Evolutionary conservation across 23 red algal genomes (phyloP), one percentile per base, ranked within the genome.

Genomic region (Cyanidioschyzon merolae): DNA sequence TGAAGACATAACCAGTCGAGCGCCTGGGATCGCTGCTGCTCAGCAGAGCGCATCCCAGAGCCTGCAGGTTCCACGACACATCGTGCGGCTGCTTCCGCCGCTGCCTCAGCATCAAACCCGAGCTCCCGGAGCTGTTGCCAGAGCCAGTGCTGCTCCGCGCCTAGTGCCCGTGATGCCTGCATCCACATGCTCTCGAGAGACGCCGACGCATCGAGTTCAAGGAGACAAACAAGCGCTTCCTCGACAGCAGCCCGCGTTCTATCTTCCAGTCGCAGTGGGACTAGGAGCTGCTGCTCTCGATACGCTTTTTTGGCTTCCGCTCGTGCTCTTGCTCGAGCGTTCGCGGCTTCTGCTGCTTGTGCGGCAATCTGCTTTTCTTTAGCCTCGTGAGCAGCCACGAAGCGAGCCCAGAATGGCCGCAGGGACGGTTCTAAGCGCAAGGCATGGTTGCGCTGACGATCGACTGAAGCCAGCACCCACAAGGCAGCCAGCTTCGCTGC

Each of bases 1-100:
- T 85, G 88, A 24, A 95, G 67, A 63, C 85, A 95, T 34, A 95
- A 77, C 45, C 87, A 86, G 58, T 95, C 86, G 37, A 95, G 30
- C 12, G 86, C 90, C 68, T 76, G 75, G 24, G n/a, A n/a, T n/a
- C n/a, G n/a, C n/a, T n/a, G n/a, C n/a, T n/a, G n/a, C n/a, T n/a
- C n/a, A n/a, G n/a, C n/a, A n/a, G n/a, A n/a, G n/a, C n/a, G n/a
- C n/a, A n/a, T n/a, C n/a, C n/a, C n/a, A n/a, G n/a, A n/a, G n/a
- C n/a, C n/a, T n/a, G n/a, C n/a, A n/a, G n/a, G n/a, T n/a, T n/a
- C n/a, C n/a, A n/a, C n/a, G n/a, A n/a, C n/a, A n/a, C n/a, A 27
- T 40, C 3, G 79, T 38, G 74, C 0, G 37, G 77, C 57, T 1
- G 40, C 67, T 68, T 82, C 80, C 39, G 59, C 41, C 35, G 77